Percentiles rank a stretch among this genome's conserved stretches.
Evolutionary conservation across 208 protist genomes (phyloP).

Genomic region (Leptomonas pyrrhocoris): DNA sequence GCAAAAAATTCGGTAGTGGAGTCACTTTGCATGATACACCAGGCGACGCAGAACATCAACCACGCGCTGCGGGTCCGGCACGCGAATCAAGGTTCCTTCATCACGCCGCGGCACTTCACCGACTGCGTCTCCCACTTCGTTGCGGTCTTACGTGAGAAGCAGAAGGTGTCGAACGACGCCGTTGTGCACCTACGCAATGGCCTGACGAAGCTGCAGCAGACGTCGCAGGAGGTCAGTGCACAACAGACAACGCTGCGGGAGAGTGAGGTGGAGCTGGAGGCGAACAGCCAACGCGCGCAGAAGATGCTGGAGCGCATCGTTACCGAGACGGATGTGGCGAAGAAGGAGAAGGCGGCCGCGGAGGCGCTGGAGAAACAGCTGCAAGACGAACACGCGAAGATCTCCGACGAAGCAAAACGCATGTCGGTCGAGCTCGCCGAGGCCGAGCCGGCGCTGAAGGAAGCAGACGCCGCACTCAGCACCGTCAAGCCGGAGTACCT

Average conservation of each 20-base stretch:
- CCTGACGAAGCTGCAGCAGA: constrained; percentile 93
- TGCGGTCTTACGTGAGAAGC: constrained; percentile 94
- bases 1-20: constrained; percentile 81
- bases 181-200: constrained; percentile 96
- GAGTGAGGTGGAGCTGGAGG: constrained; percentile 81
- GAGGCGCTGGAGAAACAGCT: constrained; percentile 80
- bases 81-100: constrained; percentile 90
- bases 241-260: constrained; percentile 84
- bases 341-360: constrained; percentile 79
- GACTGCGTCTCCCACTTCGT: constrained; percentile 97
- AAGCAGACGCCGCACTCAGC: constrained; percentile 95
- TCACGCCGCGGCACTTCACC: constrained; percentile 98
- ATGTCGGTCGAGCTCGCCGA: constrained; percentile 84
- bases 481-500: constrained; percentile 97
- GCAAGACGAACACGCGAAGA: constrained; percentile 83
- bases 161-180: constrained; percentile 92
- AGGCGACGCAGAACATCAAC: constrained; percentile 89
- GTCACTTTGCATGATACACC: constrained; percentile 93
- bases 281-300: constrained; percentile 79
- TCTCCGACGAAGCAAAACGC: constrained; percentile 63
- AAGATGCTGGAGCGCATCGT: constrained; percentile 89
- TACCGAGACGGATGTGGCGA: constrained; percentile 81
- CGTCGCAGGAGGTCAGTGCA: constrained; percentile 87
- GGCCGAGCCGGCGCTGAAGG: constrained; percentile 93
- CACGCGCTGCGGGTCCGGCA: constrained; percentile 61